phyloP scores from a whole-genome alignment of 805 yeast species.

The Yarrowia keelungensis region DNA sequence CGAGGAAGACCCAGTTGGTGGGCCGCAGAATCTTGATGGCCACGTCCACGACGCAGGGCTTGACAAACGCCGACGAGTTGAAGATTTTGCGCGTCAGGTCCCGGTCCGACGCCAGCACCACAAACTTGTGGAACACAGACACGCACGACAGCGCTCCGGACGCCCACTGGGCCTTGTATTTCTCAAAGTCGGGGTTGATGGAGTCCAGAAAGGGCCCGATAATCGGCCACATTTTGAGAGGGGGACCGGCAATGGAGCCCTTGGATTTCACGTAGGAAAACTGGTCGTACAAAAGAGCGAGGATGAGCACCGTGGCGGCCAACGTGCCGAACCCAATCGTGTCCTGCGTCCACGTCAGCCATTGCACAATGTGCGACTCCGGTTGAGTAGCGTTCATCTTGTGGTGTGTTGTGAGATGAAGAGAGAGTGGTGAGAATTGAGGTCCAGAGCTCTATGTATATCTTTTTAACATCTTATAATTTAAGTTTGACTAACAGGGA shows the following conservation, averaged over 20 bases:
- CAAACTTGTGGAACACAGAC: slow-evolving; percentile 97
- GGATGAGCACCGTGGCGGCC: slow-evolving; percentile 40
- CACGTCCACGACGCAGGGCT: slow-evolving; percentile 98
- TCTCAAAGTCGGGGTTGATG: slow-evolving; percentile 93
- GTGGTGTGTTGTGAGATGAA: not conserved
- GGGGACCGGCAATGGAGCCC: slow-evolving; percentile 91
- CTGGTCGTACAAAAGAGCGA: slow-evolving; percentile 50
- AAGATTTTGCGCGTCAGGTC: slow-evolving; percentile 88
- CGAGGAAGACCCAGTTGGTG: slow-evolving; percentile 96
- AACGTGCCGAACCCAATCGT: slow-evolving; percentile 34
- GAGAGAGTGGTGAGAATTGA: no score
- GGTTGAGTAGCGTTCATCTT: slow-evolving; percentile 32
- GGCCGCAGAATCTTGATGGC: slow-evolving; percentile 94
- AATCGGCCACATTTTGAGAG: slow-evolving; percentile 86
- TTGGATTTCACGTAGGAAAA: slow-evolving; percentile 79
- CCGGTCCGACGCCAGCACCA: slow-evolving; percentile 87
- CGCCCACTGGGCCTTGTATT: slow-evolving; percentile 90
- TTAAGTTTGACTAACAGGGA: no score
- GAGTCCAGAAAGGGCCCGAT: slow-evolving; percentile 97
- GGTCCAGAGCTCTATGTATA: not conserved
- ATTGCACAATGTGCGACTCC: slow-evolving; percentile 36
- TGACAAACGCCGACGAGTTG: slow-evolving; percentile 83
- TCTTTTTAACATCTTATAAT: not conserved
- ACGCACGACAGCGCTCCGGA: slow-evolving; percentile 96
- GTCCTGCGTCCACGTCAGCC: slow-evolving; percentile 38